Conservation (phyloP, 768 basidiomycete species). For the Boletus bicolor region DNA sequence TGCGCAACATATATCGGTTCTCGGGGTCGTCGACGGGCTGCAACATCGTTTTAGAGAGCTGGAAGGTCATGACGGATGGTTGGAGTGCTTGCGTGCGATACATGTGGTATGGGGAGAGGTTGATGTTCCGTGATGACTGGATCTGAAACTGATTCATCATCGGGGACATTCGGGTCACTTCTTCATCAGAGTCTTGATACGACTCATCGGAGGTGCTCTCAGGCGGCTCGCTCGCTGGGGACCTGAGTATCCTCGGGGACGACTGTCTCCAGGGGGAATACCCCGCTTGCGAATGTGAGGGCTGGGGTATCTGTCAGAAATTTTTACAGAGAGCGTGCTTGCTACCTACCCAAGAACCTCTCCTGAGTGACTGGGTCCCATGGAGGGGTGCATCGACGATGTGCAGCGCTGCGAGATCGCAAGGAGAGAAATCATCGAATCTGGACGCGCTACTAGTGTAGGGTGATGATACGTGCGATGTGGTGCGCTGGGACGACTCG, state of each 20-base stretch:
- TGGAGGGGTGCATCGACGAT: conserved; percentile 8
- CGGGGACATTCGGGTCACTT: conserved; percentile 27
- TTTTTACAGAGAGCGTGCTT: not conserved
- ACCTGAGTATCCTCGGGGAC: conserved; percentile 13
- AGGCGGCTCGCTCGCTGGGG: conserved; percentile 29
- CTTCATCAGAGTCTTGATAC: conserved; percentile 31
- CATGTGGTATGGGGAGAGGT: conserved; percentile 2
- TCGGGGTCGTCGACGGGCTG: conserved; percentile 30
- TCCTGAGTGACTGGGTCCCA: conserved; percentile 15
- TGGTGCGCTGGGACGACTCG: conserved; percentile 32
- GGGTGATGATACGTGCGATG: conserved; percentile 18
- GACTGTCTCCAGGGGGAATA: conserved; percentile 17
- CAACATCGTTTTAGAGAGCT: conserved; percentile 22
- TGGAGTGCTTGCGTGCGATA: conserved; percentile 15
- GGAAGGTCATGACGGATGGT: conserved; percentile 32
- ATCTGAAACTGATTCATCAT: conserved; percentile 33
- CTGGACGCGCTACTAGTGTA: conserved; percentile 14
- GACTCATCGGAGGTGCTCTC: conserved; percentile 32
- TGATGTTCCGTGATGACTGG: conserved; percentile 12
- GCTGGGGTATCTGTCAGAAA: conserved; percentile 22
- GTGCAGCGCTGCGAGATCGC: conserved; percentile 9
- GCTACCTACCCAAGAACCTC: conserved; percentile 27
- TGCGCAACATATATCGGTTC: conserved; percentile 18
- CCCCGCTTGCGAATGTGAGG: conserved; percentile 13
- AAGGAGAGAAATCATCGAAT: conserved; percentile 9